These are phyloP conservation scores for Colletotrichum sp. DNA, from an alignment of 2,329 filamentous ascomycete species.

Conservation along the genomic window DNA sequence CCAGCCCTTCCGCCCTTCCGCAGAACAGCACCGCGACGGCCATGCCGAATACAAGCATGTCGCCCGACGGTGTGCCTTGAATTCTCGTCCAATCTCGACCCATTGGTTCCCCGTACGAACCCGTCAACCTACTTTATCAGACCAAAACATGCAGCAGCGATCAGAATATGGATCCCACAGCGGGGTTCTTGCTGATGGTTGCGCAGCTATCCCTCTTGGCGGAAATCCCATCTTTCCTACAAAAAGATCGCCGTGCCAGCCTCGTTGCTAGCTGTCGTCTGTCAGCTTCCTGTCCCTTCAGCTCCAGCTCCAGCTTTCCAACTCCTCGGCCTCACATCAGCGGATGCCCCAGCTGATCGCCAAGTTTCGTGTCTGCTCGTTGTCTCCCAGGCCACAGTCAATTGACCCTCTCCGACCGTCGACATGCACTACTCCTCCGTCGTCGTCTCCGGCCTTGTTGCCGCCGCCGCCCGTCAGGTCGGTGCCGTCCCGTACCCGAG, in stretches of 20 bases:
- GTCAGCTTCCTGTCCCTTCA: not conserved
- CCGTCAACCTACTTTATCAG: not conserved
- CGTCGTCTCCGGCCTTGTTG: constrained; percentile 33
- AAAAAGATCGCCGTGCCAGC: not conserved
- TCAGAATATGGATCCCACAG: not conserved
- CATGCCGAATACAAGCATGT: constrained; percentile 15
- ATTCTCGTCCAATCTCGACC: not conserved
- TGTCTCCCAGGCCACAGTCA: not conserved
- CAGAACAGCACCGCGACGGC: not conserved
- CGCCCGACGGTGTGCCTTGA: not conserved
- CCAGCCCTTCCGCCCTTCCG: not conserved
- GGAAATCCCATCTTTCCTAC: not conserved
- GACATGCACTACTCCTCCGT: constrained; percentile 37
- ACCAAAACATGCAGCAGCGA: not conserved
- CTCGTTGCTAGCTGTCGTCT: not conserved
- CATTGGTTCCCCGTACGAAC: not conserved
- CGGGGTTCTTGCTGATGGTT: not conserved
- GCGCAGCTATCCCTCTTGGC: not conserved
- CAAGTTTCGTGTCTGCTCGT: not conserved
- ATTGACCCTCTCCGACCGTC: not conserved
- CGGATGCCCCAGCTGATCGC: not conserved
- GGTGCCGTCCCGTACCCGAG: constrained; percentile 12
- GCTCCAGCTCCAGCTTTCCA: not conserved
- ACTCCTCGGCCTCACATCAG: not conserved
- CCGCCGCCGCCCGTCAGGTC: constrained; percentile 14